phyloP scores from a whole-genome alignment of 2,329 filamentous ascomycete genomes.

The Lachnellula suecica region DNA sequence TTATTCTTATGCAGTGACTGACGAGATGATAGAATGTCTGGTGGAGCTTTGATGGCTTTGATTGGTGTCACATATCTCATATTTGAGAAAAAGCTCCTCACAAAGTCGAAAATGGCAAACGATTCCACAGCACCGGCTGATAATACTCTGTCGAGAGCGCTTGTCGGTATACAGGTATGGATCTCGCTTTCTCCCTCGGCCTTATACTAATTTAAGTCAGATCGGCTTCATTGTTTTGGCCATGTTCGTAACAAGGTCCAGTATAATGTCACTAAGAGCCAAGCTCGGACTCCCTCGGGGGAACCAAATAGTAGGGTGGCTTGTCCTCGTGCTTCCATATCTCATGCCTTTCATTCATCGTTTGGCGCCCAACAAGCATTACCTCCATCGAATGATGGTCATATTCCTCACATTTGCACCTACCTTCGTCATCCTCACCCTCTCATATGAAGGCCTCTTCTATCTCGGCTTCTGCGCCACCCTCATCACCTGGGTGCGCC shows the following conservation, averaged over 20 bases:
- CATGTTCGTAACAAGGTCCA: conserved; percentile 84
- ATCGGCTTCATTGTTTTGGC: conserved; percentile 77
- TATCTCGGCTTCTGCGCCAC: conserved; percentile 86
- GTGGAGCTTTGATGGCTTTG: conserved; percentile 74
- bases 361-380: conserved; percentile 78
- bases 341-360: conserved; percentile 79
- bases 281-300: conserved; percentile 82
- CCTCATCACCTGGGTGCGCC: conserved; percentile 84
- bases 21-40: conserved; percentile 56
- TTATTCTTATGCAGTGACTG: not conserved
- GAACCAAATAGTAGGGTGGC: conserved; percentile 85
- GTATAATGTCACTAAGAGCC: conserved; percentile 79
- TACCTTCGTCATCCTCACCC: conserved; percentile 91
- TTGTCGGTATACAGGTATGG: conserved; percentile 66
- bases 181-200: not conserved
- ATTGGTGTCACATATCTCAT: conserved; percentile 76
- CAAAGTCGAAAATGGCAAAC: conserved; percentile 22
- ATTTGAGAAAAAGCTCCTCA: conserved; percentile 62
- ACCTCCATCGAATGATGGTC: conserved; percentile 83
- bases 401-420: conserved; percentile 93
- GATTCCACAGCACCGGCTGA: conserved; percentile 34
- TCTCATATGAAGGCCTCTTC: conserved; percentile 96
- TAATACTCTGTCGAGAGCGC: conserved; percentile 52
- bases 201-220: conserved; percentile 13
- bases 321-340: conserved; percentile 73